These are phyloP conservation scores for Kazachstania africana DNA, from an alignment of 805 yeast species.

Conservation along the genomic window DNA sequence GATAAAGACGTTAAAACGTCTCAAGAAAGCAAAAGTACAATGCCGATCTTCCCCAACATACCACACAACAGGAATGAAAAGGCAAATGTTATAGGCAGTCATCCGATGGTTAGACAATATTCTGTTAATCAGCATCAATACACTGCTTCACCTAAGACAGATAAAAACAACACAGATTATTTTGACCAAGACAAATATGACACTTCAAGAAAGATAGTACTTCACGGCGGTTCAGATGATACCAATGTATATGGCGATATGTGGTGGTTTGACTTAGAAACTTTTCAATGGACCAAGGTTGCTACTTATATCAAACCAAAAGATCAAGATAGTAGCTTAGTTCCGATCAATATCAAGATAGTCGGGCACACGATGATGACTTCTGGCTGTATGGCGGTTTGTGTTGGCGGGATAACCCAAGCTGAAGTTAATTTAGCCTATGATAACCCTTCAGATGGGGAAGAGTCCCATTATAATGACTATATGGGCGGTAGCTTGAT, in stretches of 20 bases:
- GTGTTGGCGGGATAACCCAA: slow-evolving; percentile 21
- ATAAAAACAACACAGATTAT: background rate
- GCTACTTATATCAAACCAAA: slow-evolving; percentile 8
- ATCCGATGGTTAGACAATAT: background rate
- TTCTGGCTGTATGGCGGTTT: slow-evolving; percentile 14
- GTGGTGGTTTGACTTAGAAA: slow-evolving; percentile 38
- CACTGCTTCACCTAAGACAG: background rate
- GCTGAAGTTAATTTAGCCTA: too few relatives aligned
- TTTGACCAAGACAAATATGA: background rate
- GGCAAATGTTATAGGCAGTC: too few relatives aligned
- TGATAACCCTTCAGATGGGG: too few relatives aligned
- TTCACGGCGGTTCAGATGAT: slow-evolving; percentile 31
- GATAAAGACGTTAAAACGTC: slow-evolving; percentile 9
- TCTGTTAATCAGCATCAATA: background rate
- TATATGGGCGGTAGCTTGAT: slow-evolving; percentile 8
- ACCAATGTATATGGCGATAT: slow-evolving; percentile 33
- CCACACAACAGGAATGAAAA: slow-evolving; percentile 10
- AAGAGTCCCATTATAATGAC: slow-evolving; percentile 1
- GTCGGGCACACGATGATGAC: slow-evolving; percentile 22
- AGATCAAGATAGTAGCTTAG: slow-evolving; percentile 6
- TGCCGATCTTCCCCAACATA: slow-evolving; percentile 10
- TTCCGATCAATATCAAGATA: slow-evolving; percentile 11
- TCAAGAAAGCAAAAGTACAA: background rate
- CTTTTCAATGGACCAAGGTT: slow-evolving; percentile 30
- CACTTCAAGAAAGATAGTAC: slow-evolving; percentile 13